phyloP scores from a whole-genome alignment of 2,329 filamentous ascomycete species.

The Emmonsiellopsis sp. region DNA sequence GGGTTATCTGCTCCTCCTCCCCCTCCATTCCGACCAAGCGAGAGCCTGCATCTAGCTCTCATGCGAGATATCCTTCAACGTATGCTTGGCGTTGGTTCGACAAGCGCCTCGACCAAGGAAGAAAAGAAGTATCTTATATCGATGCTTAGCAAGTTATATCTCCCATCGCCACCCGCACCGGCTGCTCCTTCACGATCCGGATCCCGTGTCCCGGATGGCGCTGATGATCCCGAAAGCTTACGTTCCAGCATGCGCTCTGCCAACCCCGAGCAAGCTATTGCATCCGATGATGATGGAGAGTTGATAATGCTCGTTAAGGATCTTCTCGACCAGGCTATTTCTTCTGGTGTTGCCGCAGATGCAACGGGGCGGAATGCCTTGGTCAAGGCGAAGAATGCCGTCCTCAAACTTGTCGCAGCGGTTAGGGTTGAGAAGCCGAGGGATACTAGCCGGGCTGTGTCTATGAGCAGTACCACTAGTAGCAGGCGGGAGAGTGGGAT shows the following conservation, averaged over 20 bases:
- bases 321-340: conserved; percentile 48
- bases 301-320: conserved; percentile 48
- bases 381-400: conserved; percentile 37
- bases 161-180: conserved; percentile 56
- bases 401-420: conserved; percentile 31
- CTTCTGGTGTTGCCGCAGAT: conserved; percentile 33
- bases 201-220: conserved; percentile 44
- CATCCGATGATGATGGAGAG: conserved; percentile 43
- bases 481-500: neutral
- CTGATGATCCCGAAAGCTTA: conserved; percentile 52
- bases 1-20: conserved; percentile 34
- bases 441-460: neutral
- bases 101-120: conserved; percentile 46
- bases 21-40: conserved; percentile 49
- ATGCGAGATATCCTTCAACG: conserved; percentile 69
- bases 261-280: conserved; percentile 29
- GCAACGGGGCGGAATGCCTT: conserved; percentile 37
- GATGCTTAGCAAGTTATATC: conserved; percentile 72
- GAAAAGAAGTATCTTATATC: conserved; percentile 75
- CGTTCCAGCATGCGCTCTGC: conserved; percentile 35
- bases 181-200: conserved; percentile 43
- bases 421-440: neutral
- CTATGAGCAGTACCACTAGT: neutral
- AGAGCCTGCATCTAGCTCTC: conserved; percentile 71
- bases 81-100: conserved; percentile 44